These are phyloP conservation scores for Populus deltoides DNA, from an alignment of 345 rosid genomes.

Conservation along the genomic window DNA sequence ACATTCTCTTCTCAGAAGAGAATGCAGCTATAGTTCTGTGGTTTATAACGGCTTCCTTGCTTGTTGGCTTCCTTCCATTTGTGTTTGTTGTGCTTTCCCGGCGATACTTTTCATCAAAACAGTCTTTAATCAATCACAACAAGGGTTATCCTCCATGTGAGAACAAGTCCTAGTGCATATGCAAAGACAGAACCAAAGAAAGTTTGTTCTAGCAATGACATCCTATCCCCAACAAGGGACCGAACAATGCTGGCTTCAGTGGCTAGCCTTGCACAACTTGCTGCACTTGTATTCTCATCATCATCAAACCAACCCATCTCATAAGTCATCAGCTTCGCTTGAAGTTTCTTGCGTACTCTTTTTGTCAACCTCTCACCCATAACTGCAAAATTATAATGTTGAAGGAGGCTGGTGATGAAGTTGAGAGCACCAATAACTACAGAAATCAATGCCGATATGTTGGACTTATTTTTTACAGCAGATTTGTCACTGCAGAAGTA, in stretches of 20 bases:
- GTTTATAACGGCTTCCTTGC: slow-evolving; percentile 52
- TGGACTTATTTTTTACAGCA: slow-evolving; percentile 31
- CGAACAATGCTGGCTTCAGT: slow-evolving; percentile 40
- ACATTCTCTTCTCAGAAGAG: slow-evolving; percentile 44
- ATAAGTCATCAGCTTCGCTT: slow-evolving; percentile 38
- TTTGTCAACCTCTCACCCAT: slow-evolving; percentile 44
- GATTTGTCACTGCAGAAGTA: slow-evolving; percentile 39
- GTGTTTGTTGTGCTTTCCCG: slow-evolving; percentile 37
- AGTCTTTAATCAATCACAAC: slow-evolving; percentile 42
- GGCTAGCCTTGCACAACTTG: slow-evolving; percentile 40
- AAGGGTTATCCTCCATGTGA: slow-evolving; percentile 45
- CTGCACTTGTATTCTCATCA: slow-evolving; percentile 50
- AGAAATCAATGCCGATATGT: slow-evolving; percentile 37
- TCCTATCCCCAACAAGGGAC: slow-evolving; percentile 41
- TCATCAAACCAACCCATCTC: slow-evolving; percentile 53
- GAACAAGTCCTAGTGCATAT: slow-evolving; percentile 26
- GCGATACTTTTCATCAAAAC: slow-evolving; percentile 55
- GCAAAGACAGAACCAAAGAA: slow-evolving; percentile 38
- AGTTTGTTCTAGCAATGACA: slow-evolving; percentile 41
- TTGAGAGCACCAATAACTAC: slow-evolving; percentile 31
- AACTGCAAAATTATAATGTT: slow-evolving; percentile 49
- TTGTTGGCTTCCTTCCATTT: slow-evolving; percentile 39
- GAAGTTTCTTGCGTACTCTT: slow-evolving; percentile 39
- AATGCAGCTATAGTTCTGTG: slow-evolving; percentile 52
- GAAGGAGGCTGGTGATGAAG: slow-evolving; percentile 38